Base-by-base conservation (phyloP, 495 filamentous ascomycete genomes). In the Penicillium psychrofluorescens region DNA sequence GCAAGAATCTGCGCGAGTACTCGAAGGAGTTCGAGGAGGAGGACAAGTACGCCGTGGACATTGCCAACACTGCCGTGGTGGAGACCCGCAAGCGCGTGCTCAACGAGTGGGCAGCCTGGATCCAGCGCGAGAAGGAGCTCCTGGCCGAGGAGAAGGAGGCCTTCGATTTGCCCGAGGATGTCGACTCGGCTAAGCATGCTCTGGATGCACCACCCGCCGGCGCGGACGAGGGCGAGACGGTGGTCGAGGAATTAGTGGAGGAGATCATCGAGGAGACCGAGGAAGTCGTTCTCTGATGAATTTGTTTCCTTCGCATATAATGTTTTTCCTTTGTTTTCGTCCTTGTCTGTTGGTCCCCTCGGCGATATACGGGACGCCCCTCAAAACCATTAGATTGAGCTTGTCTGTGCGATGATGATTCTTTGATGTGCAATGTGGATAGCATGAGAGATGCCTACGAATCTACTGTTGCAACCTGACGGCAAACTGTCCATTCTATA, bases 1-100 rank as follows among this genome's bases (percentile, higher is more conserved):
- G 94, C 71, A 95, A 95, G 80, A 97, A 95, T 71, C 84, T 98
- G 36, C 85, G 91, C 36, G 92, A 97, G 68, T 97, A 95, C 79
- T 86, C 81, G 59, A 85, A 85, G 64, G 70, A 88, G 44, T 98
- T 98, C 70, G 94, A 97, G 47, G 86, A 92, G 68, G 86, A 95
- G 65, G 92, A 97, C 65, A 80, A 83, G 52, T 88, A 90, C 51
- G 88, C 89, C 51, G 88, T 88, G 63, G 87, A 87, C 52, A 88
- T 87, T 43, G 92, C 90, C 56, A 90, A 95, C 69, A 81, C 89
- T 38, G 90, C 89, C 41, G 86, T 97, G 31, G 85, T 98, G 42
- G 90, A 97, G 71, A 79, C 78, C 45, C 77, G 94, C 58, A 81
- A 90, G 63, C 75, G 85, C 48, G 61, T 90, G 37, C 79, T 98